Evolutionary conservation across 2,329 filamentous ascomycete genomes (phyloP), one percentile per base, ranked within the genome.

Genomic region (Pseudogymnoascus sp.): DNA sequence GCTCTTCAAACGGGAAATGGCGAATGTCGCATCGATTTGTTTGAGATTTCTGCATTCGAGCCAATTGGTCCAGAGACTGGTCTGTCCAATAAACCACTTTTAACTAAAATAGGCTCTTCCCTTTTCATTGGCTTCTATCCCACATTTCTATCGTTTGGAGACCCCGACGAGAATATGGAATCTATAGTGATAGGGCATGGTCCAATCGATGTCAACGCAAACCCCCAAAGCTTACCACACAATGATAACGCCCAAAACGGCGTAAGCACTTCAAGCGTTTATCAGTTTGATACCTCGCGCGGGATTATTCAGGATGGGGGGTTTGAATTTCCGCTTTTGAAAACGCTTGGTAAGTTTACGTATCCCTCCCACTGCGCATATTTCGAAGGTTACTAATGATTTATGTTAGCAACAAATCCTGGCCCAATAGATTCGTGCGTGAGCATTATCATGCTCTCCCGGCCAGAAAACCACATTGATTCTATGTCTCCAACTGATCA

Each of bases 1-100:
- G 58, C 43, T 20, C 57, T 41, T 60, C 58, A 50, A 16, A 50
- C 25, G n/a, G 30, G 20, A 30, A 35, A 35, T 14, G 58, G 58
- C 16, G 18, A 22, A 22, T 60, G 57, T 12, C 28, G 43, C 14
- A n/a, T 60, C 38, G 28, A 33, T 33, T 16, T n/a, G 18, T 50
- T 60, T 28, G 28, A 5, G 18, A 12, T 60, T 57, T 8, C 58
- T 33, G 12, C 28, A 20, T 54, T 18, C 28, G 47, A 54, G 28
- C 28, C 47, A 54, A 20, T 33, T 14, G 5, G 28, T n/a, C 4
- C 47, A 33, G 8, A 54, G 16, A 18, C 28, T 1, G 16, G 20
- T 2, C 11, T 33, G 12, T 54, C 47, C 47, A 12, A 33, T 20
- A 54, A 54, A 8, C 47, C 28, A 4, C 47, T 25, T 54, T 54